Evolutionary conservation across 139 green algal species (phyloP).

Genomic region (Asterochloris sp.): DNA sequence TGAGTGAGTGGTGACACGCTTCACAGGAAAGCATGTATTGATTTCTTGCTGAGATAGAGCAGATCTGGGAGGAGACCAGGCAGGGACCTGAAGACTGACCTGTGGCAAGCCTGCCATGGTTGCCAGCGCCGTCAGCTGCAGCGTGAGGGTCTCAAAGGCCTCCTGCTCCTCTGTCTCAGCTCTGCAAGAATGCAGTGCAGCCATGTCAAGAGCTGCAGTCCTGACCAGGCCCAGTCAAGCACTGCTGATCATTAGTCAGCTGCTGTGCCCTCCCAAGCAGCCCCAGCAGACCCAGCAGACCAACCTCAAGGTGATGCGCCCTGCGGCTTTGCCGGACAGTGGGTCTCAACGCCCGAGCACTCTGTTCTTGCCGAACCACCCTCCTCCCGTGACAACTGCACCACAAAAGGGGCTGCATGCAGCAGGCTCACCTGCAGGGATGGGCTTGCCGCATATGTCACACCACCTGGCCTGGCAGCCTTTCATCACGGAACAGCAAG

Average conservation of each 20-base stretch:
- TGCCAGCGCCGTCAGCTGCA: constrained; percentile 35
- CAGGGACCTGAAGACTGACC: constrained; percentile 8
- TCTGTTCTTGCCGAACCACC: background rate
- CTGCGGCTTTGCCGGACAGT: background rate
- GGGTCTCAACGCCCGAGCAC: background rate
- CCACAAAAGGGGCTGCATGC: background rate
- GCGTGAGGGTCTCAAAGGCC: constrained; percentile 11
- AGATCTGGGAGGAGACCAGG: background rate
- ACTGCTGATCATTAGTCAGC: background rate
- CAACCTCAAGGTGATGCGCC: background rate
- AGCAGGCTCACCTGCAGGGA: background rate
- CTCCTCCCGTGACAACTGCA: background rate
- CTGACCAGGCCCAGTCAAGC: background rate
- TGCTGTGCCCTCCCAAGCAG: background rate
- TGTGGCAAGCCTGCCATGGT: constrained; percentile 34
- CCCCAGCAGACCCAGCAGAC: background rate
- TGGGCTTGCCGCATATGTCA: background rate
- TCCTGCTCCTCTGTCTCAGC: background rate
- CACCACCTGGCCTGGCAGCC: background rate
- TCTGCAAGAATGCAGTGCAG: background rate
- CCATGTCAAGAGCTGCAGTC: background rate
- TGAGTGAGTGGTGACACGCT: background rate
- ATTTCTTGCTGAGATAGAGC: background rate
- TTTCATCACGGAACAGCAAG: background rate
- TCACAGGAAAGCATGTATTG: background rate